Base-by-base conservation (phyloP, 1,284 basidiomycete genomes). In the Moesziomyces parantarcticus region DNA sequence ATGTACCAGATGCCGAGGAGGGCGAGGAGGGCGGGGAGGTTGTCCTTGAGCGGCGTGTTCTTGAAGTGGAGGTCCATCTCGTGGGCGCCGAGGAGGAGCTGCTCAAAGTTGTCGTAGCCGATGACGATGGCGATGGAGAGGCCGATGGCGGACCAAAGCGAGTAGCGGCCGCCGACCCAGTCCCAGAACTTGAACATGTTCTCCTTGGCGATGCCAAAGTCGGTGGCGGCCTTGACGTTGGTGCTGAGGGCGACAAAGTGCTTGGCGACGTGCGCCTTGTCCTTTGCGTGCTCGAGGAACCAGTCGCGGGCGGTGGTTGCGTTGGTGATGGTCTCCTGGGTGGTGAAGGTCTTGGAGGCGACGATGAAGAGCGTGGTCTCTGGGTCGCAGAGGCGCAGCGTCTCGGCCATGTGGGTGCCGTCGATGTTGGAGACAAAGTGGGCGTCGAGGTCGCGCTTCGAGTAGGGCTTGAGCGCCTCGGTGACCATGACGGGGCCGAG, bases 111-210 rank as follows among this genome's bases (percentile, higher is more conserved):
- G 46, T 97, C 92, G 84, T 90, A 97, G 7, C 96, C 97, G 77
- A 98, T 92, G 60, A 91, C 90, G 60, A 99, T 88, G 55, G 92
- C 92, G 85, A 99, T 98, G 50, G 92, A 92, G 52, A 99, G 88
- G 70, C 96, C 97, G 78, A 99, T 98, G 32, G 97, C 95, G 69
- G 92, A 94, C 96, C 97, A 99, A 78, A 99, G 88, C 77, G 92
- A 94, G 89, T 99, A 99, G 74, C 96, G 90, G 43, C 97, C 96
- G 73, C 96, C 96, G 74, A 99, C 96, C 97, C 97, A 99, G 86
- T 99, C 97, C 96, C 96, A 99, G 90, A 99, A 99, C 85, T 92
- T 90, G 90, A 99, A 99, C 95, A 99, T 99, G 87, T 98, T 98
- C 78, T 89, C 88, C 78, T 91, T 86, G 64, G 91, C 88, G 80